Evolutionary conservation across 495 filamentous ascomycete species (phyloP).

Genomic region (Glonium stellatum): DNA sequence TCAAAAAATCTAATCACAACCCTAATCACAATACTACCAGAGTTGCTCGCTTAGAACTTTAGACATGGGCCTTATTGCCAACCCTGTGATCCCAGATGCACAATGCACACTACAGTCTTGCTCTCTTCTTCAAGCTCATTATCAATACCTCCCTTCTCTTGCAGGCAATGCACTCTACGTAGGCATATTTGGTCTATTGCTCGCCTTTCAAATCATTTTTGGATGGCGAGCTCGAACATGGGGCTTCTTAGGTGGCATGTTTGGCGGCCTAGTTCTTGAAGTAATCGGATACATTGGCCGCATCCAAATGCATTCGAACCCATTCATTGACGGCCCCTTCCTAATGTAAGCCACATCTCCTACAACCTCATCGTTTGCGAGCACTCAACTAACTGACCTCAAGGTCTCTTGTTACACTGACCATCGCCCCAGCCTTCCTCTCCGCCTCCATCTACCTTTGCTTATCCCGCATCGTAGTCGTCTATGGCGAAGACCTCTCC

Average conservation of each 20-base stretch:
- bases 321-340: conserved; percentile 13
- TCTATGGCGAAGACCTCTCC: conserved; percentile 53
- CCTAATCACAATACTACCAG: too few species aligned
- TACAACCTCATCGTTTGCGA: neutral
- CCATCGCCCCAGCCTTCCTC: conserved; percentile 58
- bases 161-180: conserved; percentile 36
- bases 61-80: too few species aligned
- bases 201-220: conserved; percentile 33
- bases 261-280: conserved; percentile 20
- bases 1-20: too few species aligned
- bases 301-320: conserved; percentile 16
- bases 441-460: conserved; percentile 58
- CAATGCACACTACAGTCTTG: too few species aligned
- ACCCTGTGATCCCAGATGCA: too few species aligned
- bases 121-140: too few species aligned
- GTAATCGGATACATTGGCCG: conserved; percentile 25
- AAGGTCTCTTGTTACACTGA: conserved; percentile 52
- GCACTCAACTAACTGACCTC: conserved; percentile 1
- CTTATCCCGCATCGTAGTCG: conserved; percentile 49
- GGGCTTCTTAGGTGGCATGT: conserved; percentile 27
- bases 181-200: conserved; percentile 31
- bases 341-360: neutral
- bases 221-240: conserved; percentile 33
- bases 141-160: conserved; percentile 35
- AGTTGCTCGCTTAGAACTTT: too few species aligned